phyloP scores from a whole-genome alignment of 1,284 basidiomycete genomes.

The Rhodotorula mucilaginosa region DNA sequence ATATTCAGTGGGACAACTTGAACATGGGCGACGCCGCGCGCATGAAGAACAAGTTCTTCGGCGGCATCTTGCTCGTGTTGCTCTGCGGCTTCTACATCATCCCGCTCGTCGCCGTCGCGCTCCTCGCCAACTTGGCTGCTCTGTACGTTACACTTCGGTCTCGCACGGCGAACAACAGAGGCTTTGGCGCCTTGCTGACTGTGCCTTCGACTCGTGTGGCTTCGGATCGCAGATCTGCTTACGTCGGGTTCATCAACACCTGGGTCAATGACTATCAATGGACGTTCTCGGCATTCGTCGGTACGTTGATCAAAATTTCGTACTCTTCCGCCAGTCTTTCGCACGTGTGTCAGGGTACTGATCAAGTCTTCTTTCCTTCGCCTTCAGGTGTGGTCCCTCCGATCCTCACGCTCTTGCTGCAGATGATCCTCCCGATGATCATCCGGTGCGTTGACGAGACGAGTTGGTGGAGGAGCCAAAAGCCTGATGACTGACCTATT shows the following conservation, averaged over 20 bases:
- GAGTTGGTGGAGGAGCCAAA: background rate
- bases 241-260: slow-evolving; percentile 65
- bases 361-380: accelerated
- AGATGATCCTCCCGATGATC: slow-evolving; percentile 78
- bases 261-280: slow-evolving; percentile 57
- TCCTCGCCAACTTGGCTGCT: slow-evolving; percentile 50
- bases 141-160: slow-evolving; percentile 19
- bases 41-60: slow-evolving; percentile 65
- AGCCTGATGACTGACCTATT: background rate
- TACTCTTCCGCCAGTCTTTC: background rate
- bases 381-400: slow-evolving; percentile 68
- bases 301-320: slow-evolving; percentile 4
- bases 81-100: slow-evolving; percentile 86
- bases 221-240: slow-evolving; percentile 51
- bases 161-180: background rate
- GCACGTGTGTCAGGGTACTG: background rate
- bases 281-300: slow-evolving; percentile 44
- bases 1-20: slow-evolving; percentile 78
- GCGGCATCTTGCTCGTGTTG: slow-evolving; percentile 68
- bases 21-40: slow-evolving; percentile 67
- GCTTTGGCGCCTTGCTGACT: background rate
- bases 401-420: slow-evolving; percentile 79
- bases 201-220: too few species aligned
- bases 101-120: slow-evolving; percentile 73
- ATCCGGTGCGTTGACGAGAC: slow-evolving; percentile 68